Conservation (phyloP, 352 stramenopile species). For the Globisporangium uncinulatum region DNA sequence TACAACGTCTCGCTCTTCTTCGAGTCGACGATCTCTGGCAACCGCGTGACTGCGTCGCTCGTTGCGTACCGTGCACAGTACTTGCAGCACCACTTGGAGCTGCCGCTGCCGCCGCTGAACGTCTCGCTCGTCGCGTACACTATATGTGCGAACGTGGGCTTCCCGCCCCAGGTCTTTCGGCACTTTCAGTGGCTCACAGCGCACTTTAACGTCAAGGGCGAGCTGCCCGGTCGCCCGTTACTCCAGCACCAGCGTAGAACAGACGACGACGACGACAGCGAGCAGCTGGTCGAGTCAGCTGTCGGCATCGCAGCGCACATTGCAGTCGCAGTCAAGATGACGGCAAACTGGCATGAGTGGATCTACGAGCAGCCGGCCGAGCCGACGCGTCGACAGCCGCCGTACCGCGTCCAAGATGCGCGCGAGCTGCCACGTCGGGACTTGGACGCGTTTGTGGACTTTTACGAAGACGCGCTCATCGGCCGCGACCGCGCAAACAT, state of each 20-base stretch:
- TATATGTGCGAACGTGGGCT: constrained; percentile 45
- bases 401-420: constrained; percentile 12
- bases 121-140: constrained; percentile 43
- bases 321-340: constrained; percentile 61
- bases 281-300: constrained; percentile 31
- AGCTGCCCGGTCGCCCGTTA: constrained; percentile 33
- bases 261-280: constrained; percentile 4
- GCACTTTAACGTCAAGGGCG: constrained; percentile 40
- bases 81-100: constrained; percentile 65
- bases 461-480: constrained; percentile 40
- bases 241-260: constrained; percentile 7
- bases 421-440: constrained; percentile 30
- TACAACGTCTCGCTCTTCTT: constrained; percentile 56
- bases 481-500: constrained; percentile 26
- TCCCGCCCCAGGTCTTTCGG: constrained; percentile 52
- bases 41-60: constrained; percentile 29
- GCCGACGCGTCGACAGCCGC: constrained; percentile 15
- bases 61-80: constrained; percentile 51
- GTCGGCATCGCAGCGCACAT: constrained; percentile 59
- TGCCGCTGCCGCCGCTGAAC: constrained; percentile 69
- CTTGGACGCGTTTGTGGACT: constrained; percentile 45
- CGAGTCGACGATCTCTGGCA: constrained; percentile 30
- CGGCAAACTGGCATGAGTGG: constrained; percentile 77
- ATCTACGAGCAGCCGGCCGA: constrained; percentile 44
- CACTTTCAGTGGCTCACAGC: constrained; percentile 67